Evolutionary conservation across 1,284 basidiomycete species (phyloP).

Genomic region (Rhodotorula sp.): DNA sequence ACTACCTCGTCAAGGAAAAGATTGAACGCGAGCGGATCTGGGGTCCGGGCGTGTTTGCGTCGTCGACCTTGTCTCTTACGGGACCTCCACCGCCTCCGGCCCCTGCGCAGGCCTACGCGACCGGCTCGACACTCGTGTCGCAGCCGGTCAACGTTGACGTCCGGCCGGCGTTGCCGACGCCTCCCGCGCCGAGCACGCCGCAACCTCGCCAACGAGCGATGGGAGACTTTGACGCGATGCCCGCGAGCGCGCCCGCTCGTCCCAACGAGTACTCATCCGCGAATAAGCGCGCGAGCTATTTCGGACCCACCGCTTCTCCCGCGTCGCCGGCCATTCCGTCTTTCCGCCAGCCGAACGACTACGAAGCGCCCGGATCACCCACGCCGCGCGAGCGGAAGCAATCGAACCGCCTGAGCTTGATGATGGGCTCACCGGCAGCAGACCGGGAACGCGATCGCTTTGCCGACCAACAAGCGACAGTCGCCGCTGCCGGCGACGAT

Average conservation of each 20-base stretch:
- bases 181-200: slow-evolving; percentile 31
- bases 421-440: slow-evolving; percentile 4
- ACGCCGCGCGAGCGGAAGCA: slow-evolving; percentile 23
- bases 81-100: slow-evolving; percentile 45
- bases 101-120: slow-evolving; percentile 42
- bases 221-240: slow-evolving; percentile 25
- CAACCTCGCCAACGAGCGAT: slow-evolving; percentile 38
- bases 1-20: slow-evolving; percentile 92
- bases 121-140: slow-evolving; percentile 14
- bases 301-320: slow-evolving; percentile 5
- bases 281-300: slow-evolving; percentile 15
- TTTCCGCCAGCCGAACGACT: slow-evolving; percentile 6
- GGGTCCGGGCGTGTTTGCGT: slow-evolving; percentile 89
- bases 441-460: slow-evolving; percentile 9
- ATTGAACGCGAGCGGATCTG: slow-evolving; percentile 89
- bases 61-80: slow-evolving; percentile 67
- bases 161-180: slow-evolving; percentile 24
- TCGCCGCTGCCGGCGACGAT: slow-evolving; percentile 21
- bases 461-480: slow-evolving; percentile 4
- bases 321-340: slow-evolving; percentile 10
- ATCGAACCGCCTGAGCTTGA: slow-evolving; percentile 27
- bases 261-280: slow-evolving; percentile 9
- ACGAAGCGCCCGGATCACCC: slow-evolving; percentile 29
- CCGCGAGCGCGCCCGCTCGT: slow-evolving; percentile 23
- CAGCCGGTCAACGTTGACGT: slow-evolving; percentile 14